Conservation (phyloP, 1,139 yeast genomes). For the Saccharomyces hybrid region DNA sequence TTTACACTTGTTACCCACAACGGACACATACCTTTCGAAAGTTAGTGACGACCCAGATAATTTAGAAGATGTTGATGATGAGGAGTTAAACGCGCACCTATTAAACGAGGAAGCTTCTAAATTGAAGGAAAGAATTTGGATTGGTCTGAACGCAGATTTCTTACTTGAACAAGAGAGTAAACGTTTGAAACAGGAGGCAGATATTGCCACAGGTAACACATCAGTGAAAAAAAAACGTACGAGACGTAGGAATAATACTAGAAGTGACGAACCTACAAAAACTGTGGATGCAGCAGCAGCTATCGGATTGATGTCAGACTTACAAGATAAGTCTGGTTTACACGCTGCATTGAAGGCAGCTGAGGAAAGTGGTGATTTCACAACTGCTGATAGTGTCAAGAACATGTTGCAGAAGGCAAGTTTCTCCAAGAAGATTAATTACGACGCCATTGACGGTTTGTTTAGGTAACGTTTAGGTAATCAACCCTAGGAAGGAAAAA, state of each 20-base stretch:
- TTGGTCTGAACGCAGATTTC: slow-evolving; percentile 79
- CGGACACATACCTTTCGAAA: slow-evolving; percentile 44
- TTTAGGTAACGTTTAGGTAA: slow-evolving; percentile 38
- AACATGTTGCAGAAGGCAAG: slow-evolving; percentile 62
- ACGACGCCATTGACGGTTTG: slow-evolving; percentile 63
- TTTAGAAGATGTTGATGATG: slow-evolving; percentile 76
- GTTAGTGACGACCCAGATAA: slow-evolving; percentile 56
- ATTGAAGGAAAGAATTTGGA: slow-evolving; percentile 77
- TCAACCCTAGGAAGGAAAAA: not conserved
- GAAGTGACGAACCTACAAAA: slow-evolving; percentile 6
- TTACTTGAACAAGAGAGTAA: slow-evolving; percentile 80
- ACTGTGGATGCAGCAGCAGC: slow-evolving; percentile 12
- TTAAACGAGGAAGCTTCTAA: slow-evolving; percentile 60
- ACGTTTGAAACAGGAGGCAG: slow-evolving; percentile 79
- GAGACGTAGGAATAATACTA: slow-evolving; percentile 19
- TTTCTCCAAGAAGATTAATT: slow-evolving; percentile 81
- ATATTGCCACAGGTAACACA: slow-evolving; percentile 69
- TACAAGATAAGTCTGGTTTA: slow-evolving; percentile 29
- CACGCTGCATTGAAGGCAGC: slow-evolving; percentile 31
- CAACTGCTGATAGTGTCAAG: slow-evolving; percentile 64
- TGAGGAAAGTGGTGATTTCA: slow-evolving; percentile 48
- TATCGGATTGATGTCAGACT: slow-evolving; percentile 16
- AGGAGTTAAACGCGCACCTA: slow-evolving; percentile 54
- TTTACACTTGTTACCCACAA: slow-evolving; percentile 47
- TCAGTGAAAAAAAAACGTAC: slow-evolving; percentile 42